Evolutionary conservation across 441 rosid genomes (phyloP).

Genomic region (Cnidoscolus chayamansa): DNA sequence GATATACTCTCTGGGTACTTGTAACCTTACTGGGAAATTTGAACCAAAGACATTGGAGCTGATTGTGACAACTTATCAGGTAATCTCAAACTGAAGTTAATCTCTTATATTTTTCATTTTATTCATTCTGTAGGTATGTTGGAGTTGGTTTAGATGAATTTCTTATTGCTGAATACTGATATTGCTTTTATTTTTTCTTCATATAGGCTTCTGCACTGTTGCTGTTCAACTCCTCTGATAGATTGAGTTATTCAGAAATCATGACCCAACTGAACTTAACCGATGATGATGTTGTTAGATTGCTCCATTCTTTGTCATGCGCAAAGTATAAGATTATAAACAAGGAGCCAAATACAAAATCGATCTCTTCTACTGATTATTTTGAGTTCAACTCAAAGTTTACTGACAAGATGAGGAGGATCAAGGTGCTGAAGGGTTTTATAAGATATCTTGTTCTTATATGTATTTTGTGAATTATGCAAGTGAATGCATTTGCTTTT

Average conservation of each 20-base stretch:
- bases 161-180: constrained; percentile 16
- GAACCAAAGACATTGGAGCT: constrained; percentile 84
- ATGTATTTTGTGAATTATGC: background rate
- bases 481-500: background rate
- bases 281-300: constrained; percentile 82
- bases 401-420: constrained; percentile 89
- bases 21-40: constrained; percentile 81
- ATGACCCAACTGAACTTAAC: constrained; percentile 75
- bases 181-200: background rate
- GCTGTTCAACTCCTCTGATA: constrained; percentile 75
- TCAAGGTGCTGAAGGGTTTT: constrained; percentile 52
- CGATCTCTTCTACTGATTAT: constrained; percentile 57
- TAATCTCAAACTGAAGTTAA: constrained; percentile 18
- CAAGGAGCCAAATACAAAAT: constrained; percentile 79
- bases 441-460: background rate
- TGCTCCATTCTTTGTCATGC: constrained; percentile 91
- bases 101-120: background rate
- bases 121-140: background rate
- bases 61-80: constrained; percentile 96
- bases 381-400: constrained; percentile 89
- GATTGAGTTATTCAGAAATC: constrained; percentile 81
- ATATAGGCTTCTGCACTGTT: constrained; percentile 78
- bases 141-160: background rate
- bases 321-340: constrained; percentile 88
- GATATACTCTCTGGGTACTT: constrained; percentile 93